Percentiles rank a stretch among this genome's conserved stretches.
phyloP scores from a whole-genome alignment of 2,329 filamentous ascomycete genomes.

The Arthroderma uncinatum region DNA sequence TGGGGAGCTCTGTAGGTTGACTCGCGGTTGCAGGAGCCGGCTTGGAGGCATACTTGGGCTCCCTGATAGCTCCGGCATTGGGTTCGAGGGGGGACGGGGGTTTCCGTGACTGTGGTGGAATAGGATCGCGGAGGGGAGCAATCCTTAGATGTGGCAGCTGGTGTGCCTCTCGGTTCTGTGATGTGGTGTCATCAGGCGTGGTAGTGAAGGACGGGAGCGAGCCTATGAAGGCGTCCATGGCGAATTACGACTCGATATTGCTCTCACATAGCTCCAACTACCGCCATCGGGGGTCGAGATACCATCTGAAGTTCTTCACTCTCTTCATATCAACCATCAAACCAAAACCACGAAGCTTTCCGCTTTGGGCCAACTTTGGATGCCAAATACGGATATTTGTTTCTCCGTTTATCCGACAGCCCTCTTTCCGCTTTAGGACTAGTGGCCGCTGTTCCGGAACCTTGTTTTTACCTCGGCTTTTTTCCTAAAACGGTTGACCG shows the following conservation, averaged over 20 bases:
- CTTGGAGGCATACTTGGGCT: constrained; percentile 23
- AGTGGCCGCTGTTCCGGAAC: neutral
- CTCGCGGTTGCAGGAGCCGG: constrained; percentile 20
- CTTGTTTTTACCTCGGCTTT: neutral
- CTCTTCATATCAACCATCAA: neutral
- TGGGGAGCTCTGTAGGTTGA: constrained; percentile 28
- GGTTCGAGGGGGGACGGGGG: constrained; percentile 38
- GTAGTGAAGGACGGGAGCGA: constrained; percentile 19
- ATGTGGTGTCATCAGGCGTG: constrained; percentile 32
- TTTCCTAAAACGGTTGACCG: neutral
- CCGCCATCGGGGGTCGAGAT: neutral
- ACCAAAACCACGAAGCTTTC: neutral
- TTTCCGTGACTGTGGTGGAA: constrained; percentile 32
- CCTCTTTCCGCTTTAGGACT: neutral
- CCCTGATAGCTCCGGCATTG: constrained; percentile 27
- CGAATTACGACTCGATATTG: neutral
- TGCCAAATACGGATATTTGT: neutral
- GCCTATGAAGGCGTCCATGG: constrained; percentile 10
- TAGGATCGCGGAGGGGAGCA: constrained; percentile 38
- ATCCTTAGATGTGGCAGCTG: constrained; percentile 35
- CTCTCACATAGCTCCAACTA: neutral
- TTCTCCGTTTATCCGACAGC: neutral
- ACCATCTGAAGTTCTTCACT: neutral
- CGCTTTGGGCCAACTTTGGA: neutral
- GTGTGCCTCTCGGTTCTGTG: constrained; percentile 30